A percentile compares a stretch with the other conserved stretches of the same genome.
Conservation (phyloP, 148 eudicot species). For the Persicaria maculosa region DNA sequence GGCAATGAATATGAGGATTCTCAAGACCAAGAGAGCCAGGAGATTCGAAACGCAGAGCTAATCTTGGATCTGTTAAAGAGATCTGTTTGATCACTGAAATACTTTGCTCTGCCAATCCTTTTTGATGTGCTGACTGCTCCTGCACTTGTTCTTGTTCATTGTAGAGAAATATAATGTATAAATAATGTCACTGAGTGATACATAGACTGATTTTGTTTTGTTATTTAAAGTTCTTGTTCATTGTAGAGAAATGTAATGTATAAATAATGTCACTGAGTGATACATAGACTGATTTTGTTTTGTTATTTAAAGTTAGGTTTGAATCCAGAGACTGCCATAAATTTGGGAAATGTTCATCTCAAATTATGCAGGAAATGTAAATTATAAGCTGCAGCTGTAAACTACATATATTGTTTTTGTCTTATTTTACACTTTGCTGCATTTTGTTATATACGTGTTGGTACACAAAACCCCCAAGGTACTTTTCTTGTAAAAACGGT, state of each 20-base stretch:
- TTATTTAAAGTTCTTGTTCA: too few relatives aligned
- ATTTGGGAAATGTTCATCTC: neutral
- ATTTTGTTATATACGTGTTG: neutral
- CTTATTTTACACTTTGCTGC: neutral
- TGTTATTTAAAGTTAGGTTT: too few relatives aligned
- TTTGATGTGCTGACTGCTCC: too few relatives aligned
- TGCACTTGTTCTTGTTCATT: too few relatives aligned
- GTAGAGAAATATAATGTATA: neutral
- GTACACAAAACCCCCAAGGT: too few relatives aligned
- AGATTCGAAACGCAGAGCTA: slow-evolving; percentile 42
- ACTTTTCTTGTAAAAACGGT: too few relatives aligned
- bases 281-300: neutral
- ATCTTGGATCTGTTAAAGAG: slow-evolving; percentile 63
- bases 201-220: neutral
- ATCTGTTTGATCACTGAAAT: slow-evolving; percentile 17
- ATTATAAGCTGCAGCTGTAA: neutral
- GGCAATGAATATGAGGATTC: slow-evolving; percentile 61
- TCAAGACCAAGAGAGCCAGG: slow-evolving; percentile 55
- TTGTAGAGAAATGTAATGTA: neutral
- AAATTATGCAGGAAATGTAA: neutral
- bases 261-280: neutral
- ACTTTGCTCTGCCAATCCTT: neutral
- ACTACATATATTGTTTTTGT: neutral
- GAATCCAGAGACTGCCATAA: neutral
- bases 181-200: neutral